These are phyloP conservation scores for Hypoxylon rickii DNA, from an alignment of 495 filamentous ascomycete species.

Conservation along the genomic window DNA sequence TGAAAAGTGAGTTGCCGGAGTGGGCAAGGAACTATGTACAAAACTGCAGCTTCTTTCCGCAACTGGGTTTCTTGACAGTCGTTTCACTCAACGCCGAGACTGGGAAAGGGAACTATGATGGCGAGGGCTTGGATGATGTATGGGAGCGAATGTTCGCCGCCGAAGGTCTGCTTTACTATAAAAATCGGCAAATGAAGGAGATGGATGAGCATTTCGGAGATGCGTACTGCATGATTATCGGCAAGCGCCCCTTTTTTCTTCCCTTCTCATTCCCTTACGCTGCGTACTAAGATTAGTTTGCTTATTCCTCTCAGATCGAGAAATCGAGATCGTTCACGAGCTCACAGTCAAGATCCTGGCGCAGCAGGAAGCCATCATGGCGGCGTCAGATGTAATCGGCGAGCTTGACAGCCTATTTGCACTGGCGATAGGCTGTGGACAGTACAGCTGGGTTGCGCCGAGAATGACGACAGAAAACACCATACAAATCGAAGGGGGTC, in stretches of 20 bases:
- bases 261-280: neutral
- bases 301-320: conserved; percentile 65
- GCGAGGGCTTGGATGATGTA: conserved; percentile 56
- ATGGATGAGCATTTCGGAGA: conserved; percentile 85
- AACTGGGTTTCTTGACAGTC: conserved; percentile 86
- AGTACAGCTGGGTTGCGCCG: conserved; percentile 73
- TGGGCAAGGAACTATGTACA: conserved; percentile 56
- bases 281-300: neutral
- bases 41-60: conserved; percentile 83
- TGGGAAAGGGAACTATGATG: conserved; percentile 68
- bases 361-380: conserved; percentile 67
- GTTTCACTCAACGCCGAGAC: conserved; percentile 66
- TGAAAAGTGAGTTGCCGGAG: conserved; percentile 66
- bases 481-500: conserved; percentile 77
- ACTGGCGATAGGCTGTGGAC: conserved; percentile 75
- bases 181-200: conserved; percentile 80
- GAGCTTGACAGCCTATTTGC: conserved; percentile 90
- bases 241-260: conserved; percentile 50
- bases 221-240: conserved; percentile 79
- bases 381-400: conserved; percentile 76
- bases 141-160: conserved; percentile 85
- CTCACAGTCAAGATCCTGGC: conserved; percentile 73
- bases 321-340: conserved; percentile 86
- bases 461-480: conserved; percentile 72
- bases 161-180: conserved; percentile 79